phyloP scores from a whole-genome alignment of 1,284 basidiomycete species.

The Ganoderma sp. region DNA sequence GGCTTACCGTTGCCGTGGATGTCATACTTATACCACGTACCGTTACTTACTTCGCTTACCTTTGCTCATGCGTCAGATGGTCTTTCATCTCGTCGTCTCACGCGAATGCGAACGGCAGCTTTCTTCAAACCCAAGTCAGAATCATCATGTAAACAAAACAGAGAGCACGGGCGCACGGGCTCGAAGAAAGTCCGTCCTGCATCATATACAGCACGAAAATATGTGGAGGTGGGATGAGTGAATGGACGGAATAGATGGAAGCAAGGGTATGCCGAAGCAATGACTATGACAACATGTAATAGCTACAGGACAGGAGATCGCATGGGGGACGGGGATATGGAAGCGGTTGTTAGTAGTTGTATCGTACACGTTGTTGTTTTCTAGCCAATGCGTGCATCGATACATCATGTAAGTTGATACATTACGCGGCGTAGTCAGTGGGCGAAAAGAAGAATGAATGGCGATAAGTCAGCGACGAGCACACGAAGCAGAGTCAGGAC shows the following conservation, averaged over 20 bases:
- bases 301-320: slow-evolving; percentile 26
- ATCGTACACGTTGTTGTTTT: slow-evolving; percentile 31
- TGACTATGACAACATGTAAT: slow-evolving; percentile 33
- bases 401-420: neutral
- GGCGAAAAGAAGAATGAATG: neutral
- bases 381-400: slow-evolving; percentile 17
- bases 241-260: slow-evolving; percentile 21
- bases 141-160: slow-evolving; percentile 7
- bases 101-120: neutral
- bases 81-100: neutral
- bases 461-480: slow-evolving; percentile 10
- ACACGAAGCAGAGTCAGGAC: neutral
- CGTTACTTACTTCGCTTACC: too few species aligned
- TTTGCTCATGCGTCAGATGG: too few species aligned
- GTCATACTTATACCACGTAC: too few species aligned
- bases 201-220: slow-evolving; percentile 12
- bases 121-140: neutral
- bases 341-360: slow-evolving; percentile 20
- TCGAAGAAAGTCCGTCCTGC: slow-evolving; percentile 8
- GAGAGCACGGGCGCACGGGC: slow-evolving; percentile 3
- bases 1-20: too few species aligned
- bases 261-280: slow-evolving; percentile 30
- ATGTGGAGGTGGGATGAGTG: neutral
- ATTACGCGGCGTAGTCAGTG: too few species aligned
- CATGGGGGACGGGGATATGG: slow-evolving; percentile 22